Conservation (phyloP, 2,329 filamentous ascomycete genomes). For the Hypoxylon sp. region DNA sequence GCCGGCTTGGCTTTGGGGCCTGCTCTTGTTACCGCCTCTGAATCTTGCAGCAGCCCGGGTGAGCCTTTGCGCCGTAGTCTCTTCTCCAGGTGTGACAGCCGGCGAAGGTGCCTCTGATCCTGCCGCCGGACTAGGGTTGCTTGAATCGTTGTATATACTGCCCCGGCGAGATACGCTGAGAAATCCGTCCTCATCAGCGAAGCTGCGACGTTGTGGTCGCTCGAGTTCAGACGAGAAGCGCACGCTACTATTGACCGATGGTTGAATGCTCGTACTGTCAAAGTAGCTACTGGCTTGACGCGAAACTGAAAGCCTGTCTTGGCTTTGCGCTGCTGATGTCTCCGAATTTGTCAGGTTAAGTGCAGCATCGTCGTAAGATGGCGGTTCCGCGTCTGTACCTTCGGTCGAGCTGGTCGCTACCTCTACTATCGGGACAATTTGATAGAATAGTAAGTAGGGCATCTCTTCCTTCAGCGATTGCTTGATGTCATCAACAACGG, state of each 20-base stretch:
- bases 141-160: conserved; percentile 66
- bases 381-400: conserved; percentile 65
- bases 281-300: conserved; percentile 63
- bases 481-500: conserved; percentile 82
- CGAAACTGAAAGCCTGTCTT: conserved; percentile 53
- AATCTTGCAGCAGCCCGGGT: conserved; percentile 72
- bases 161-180: conserved; percentile 60
- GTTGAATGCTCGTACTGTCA: conserved; percentile 57
- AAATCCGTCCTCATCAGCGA: conserved; percentile 61
- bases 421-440: conserved; percentile 89
- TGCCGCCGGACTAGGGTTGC: conserved; percentile 57
- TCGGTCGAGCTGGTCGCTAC: conserved; percentile 66
- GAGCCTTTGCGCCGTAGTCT: conserved; percentile 67
- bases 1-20: conserved; percentile 71
- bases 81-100: conserved; percentile 65
- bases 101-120: conserved; percentile 58
- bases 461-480: conserved; percentile 86
- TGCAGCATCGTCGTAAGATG: conserved; percentile 71
- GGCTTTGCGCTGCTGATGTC: conserved; percentile 47
- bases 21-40: conserved; percentile 64
- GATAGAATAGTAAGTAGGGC: conserved; percentile 95
- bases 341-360: conserved; percentile 59
- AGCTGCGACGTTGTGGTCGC: conserved; percentile 62
- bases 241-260: conserved; percentile 62
- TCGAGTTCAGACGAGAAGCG: conserved; percentile 71